Evolutionary conservation across 1,284 basidiomycete genomes (phyloP).

Genomic region (Ustilago cynodontis): DNA sequence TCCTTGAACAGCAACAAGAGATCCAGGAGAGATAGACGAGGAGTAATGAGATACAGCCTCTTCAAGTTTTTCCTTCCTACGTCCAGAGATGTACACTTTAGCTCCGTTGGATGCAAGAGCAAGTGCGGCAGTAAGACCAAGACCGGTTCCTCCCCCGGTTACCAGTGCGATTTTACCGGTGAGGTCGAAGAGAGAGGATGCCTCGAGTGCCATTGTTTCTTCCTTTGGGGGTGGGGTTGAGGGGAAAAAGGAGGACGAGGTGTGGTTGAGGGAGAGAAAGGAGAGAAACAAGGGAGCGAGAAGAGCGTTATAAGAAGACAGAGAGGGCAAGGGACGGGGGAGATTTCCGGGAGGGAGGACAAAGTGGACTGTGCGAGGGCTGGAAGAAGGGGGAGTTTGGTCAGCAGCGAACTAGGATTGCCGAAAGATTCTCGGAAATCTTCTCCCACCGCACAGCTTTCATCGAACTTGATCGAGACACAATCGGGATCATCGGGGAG

Average conservation of each 20-base stretch:
- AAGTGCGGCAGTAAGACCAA: constrained; percentile 61
- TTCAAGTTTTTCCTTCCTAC: constrained; percentile 49
- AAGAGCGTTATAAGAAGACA: not conserved
- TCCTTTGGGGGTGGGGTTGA: too few species aligned
- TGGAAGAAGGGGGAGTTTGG: not conserved
- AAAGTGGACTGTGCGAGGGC: constrained; percentile 7
- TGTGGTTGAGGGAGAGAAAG: too few species aligned
- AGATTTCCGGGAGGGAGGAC: not conserved
- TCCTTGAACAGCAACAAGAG: constrained; percentile 20
- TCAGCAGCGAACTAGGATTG: constrained; percentile 10
- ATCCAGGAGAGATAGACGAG: not conserved
- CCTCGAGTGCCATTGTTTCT: constrained; percentile 28
- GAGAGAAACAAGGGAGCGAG: not conserved
- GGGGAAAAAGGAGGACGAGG: too few species aligned
- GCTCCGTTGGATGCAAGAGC: constrained; percentile 63
- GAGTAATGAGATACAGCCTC: constrained; percentile 30
- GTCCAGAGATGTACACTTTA: constrained; percentile 62
- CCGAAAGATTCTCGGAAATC: constrained; percentile 6
- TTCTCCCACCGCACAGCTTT: too few species aligned
- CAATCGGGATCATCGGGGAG: too few species aligned
- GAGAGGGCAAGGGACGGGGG: not conserved
- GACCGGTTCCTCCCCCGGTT: constrained; percentile 61
- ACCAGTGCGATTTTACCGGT: constrained; percentile 58
- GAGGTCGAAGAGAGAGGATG: constrained; percentile 43
- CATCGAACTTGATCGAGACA: not conserved